Percentiles rank a stretch among this genome's conserved stretches.
These are phyloP conservation scores for Solanum arcanum DNA, from an alignment of 257 asterid genomes.

Conservation along the genomic window DNA sequence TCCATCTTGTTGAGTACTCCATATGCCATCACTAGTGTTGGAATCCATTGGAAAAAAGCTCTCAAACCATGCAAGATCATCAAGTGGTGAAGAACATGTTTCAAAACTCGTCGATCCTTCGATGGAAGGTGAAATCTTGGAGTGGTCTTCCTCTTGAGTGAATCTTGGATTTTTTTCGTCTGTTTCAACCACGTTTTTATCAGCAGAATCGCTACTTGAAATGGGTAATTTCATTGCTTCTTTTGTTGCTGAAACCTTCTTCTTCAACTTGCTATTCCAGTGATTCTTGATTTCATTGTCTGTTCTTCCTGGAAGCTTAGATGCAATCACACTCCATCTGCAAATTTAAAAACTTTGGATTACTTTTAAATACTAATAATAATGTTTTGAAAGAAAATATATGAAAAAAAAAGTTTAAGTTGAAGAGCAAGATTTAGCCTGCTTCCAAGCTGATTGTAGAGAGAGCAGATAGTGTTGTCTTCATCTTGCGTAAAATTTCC, in stretches of 20 bases:
- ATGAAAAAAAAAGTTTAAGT: neutral
- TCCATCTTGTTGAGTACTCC: constrained; percentile 11
- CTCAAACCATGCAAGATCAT: neutral
- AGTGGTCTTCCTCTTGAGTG: neutral
- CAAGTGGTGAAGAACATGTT: constrained; percentile 11
- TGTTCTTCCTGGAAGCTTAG: constrained; percentile 51
- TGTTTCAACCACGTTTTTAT: neutral
- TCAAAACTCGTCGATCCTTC: constrained; percentile 15
- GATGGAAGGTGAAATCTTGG: neutral
- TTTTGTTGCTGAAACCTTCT: constrained; percentile 13
- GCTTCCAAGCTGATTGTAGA: constrained; percentile 38
- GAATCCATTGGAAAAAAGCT: constrained; percentile 6
- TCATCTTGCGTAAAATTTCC: constrained; percentile 44
- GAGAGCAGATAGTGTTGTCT: constrained; percentile 21
- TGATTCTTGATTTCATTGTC: constrained; percentile 55
- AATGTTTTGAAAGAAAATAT: neutral
- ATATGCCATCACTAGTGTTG: constrained; percentile 3
- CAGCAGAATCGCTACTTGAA: neutral
- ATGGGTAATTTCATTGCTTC: neutral
- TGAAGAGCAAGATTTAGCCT: constrained; percentile 16
- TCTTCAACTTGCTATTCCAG: constrained; percentile 50
- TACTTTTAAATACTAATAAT: neutral
- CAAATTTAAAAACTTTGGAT: neutral
- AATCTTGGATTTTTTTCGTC: neutral
- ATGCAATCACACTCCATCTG: constrained; percentile 52